These are phyloP conservation scores for Debaryomyces robertsiae DNA, from an alignment of 1,139 yeast species.

Conservation along the genomic window DNA sequence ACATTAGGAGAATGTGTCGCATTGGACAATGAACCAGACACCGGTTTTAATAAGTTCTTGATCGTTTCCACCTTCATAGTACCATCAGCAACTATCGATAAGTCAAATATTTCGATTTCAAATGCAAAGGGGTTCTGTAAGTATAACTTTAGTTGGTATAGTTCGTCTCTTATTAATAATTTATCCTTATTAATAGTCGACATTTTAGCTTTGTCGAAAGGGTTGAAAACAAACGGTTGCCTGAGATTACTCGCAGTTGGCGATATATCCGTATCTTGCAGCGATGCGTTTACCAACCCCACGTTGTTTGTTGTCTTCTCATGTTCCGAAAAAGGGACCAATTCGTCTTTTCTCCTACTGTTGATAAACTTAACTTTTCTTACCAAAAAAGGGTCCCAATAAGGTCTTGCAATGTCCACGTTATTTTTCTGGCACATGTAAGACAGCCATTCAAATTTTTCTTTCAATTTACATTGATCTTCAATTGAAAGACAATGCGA, in stretches of 20 bases:
- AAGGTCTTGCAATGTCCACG: slow-evolving; percentile 31
- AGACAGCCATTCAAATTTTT: slow-evolving; percentile 29
- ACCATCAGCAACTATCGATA: slow-evolving; percentile 45
- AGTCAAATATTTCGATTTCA: slow-evolving; percentile 62
- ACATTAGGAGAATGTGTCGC: slow-evolving; percentile 2
- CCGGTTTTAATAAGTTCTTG: slow-evolving; percentile 17
- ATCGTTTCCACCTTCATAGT: slow-evolving; percentile 33
- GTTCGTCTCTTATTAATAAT: slow-evolving; percentile 57
- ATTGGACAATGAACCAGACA: background rate
- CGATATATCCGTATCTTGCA: slow-evolving; percentile 8
- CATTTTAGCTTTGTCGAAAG: slow-evolving; percentile 25
- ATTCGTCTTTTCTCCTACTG: slow-evolving; percentile 27
- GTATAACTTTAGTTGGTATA: slow-evolving; percentile 52
- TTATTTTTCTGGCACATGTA: slow-evolving; percentile 21
- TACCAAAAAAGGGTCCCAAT: slow-evolving; percentile 75
- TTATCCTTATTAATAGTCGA: slow-evolving; percentile 28
- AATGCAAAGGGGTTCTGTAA: slow-evolving; percentile 84
- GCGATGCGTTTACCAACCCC: slow-evolving; percentile 14
- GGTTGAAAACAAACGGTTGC: slow-evolving; percentile 35
- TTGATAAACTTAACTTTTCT: slow-evolving; percentile 48
- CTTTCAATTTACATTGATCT: slow-evolving; percentile 37
- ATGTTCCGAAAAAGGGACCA: slow-evolving; percentile 38
- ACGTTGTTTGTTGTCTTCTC: slow-evolving; percentile 17
- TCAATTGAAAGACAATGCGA: slow-evolving; percentile 47
- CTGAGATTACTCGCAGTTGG: background rate